Percentiles rank a stretch among this genome's conserved stretches.
Evolutionary conservation across 2,329 filamentous ascomycete genomes (phyloP).

Genomic region (Cladosporium oxysporum): DNA sequence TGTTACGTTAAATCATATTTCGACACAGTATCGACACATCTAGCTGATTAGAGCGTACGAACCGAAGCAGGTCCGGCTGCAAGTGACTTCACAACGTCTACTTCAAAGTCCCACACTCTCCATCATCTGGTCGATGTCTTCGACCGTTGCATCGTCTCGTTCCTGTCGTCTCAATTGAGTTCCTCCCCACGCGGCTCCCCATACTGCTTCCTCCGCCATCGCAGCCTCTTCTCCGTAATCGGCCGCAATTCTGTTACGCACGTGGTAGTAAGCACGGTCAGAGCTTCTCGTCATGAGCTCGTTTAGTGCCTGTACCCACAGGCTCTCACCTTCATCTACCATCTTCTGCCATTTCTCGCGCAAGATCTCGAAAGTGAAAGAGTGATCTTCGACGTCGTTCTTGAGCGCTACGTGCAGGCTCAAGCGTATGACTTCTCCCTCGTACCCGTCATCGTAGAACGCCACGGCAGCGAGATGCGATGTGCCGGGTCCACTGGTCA

Average conservation of each 20-base stretch:
- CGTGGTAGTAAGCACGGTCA: conserved; percentile 11
- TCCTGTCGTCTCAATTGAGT: background rate
- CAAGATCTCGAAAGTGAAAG: background rate
- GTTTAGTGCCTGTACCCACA: background rate
- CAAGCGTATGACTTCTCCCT: background rate
- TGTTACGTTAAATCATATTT: background rate
- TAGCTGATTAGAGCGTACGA: background rate
- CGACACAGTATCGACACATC: background rate
- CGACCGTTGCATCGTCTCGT: background rate
- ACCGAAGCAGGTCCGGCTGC: background rate
- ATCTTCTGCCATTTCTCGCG: background rate
- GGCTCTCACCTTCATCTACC: background rate
- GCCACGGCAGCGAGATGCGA: background rate
- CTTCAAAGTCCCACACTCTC: background rate
- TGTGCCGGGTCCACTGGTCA: background rate
- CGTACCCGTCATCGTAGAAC: background rate
- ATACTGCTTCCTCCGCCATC: background rate
- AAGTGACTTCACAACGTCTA: background rate
- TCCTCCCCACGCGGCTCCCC: background rate
- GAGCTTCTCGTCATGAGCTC: conserved; percentile 10
- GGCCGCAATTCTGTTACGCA: background rate
- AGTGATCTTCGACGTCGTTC: background rate
- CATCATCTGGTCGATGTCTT: background rate
- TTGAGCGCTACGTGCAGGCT: background rate
- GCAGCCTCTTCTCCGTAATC: conserved; percentile 3